Conservation (phyloP, 2,329 filamentous ascomycete genomes). For the Stemphylium vesicarium region DNA sequence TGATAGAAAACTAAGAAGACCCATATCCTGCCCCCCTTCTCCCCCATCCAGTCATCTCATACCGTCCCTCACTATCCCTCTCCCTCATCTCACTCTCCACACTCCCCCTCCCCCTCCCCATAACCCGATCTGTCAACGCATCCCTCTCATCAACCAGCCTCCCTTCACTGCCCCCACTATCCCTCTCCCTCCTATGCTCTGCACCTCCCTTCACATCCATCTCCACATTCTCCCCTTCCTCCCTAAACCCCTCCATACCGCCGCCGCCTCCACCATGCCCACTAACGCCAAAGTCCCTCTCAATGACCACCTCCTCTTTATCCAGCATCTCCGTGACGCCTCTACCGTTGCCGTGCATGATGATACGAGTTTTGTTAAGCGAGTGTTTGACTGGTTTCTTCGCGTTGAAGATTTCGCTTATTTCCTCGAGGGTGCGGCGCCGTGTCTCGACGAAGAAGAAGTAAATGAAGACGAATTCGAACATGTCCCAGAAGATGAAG, state of each 20-base stretch:
- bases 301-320: constrained; percentile 28
- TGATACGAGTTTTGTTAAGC: constrained; percentile 38
- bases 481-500: constrained; percentile 52
- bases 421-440: constrained; percentile 54
- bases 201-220: not conserved
- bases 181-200: constrained; percentile 8
- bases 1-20: not conserved
- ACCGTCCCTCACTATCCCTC: not conserved
- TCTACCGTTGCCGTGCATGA: constrained; percentile 36
- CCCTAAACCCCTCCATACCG: not conserved
- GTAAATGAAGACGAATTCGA: constrained; percentile 50
- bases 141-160: constrained; percentile 8
- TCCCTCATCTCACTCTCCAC: constrained; percentile 15
- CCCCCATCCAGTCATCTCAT: constrained; percentile 7
- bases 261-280: not conserved
- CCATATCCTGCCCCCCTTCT: not conserved
- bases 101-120: constrained; percentile 5
- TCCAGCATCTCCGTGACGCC: constrained; percentile 43
- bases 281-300: constrained; percentile 7
- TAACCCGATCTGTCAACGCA: constrained; percentile 9
- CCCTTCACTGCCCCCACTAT: constrained; percentile 13
- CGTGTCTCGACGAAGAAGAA: constrained; percentile 49
- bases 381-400: constrained; percentile 49
- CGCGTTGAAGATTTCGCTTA: constrained; percentile 52
- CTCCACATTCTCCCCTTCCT: not conserved